Percentiles rank a stretch among this genome's conserved stretches.
These are phyloP conservation scores for Zygoascus hellenicus DNA, from an alignment of 1,139 yeast species.

Conservation along the genomic window DNA sequence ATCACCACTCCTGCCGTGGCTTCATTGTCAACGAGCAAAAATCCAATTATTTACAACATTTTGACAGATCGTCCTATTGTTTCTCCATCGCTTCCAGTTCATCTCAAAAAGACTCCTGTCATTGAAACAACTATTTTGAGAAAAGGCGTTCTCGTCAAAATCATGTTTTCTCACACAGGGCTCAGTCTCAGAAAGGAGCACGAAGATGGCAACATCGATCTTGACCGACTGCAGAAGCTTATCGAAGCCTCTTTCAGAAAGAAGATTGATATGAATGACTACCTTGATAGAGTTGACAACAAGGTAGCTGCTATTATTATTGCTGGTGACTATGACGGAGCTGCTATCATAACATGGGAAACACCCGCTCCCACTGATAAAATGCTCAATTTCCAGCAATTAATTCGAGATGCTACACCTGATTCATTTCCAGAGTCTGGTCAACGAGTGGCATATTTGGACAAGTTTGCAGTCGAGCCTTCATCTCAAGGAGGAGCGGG, in stretches of 20 bases:
- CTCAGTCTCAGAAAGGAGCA: slow-evolving; percentile 43
- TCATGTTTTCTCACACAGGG: slow-evolving; percentile 38
- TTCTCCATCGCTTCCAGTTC: slow-evolving; percentile 83
- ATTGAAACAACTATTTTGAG: slow-evolving; percentile 74
- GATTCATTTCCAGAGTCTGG: slow-evolving; percentile 12
- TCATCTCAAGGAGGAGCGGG: slow-evolving; percentile 87
- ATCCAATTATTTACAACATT: slow-evolving; percentile 83
- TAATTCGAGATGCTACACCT: background rate
- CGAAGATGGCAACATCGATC: slow-evolving; percentile 47
- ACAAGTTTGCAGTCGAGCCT: slow-evolving; percentile 85
- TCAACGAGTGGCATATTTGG: slow-evolving; percentile 55
- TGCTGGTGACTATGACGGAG: slow-evolving; percentile 94
- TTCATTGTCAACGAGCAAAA: slow-evolving; percentile 37
- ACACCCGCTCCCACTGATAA: slow-evolving; percentile 19
- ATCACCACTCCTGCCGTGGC: slow-evolving; percentile 48
- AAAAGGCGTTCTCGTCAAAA: slow-evolving; percentile 64
- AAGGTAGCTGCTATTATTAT: slow-evolving; percentile 70
- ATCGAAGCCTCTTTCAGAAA: slow-evolving; percentile 79
- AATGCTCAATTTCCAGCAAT: slow-evolving; percentile 4
- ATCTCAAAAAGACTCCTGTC: slow-evolving; percentile 49
- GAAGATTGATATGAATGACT: slow-evolving; percentile 55
- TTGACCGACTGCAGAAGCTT: slow-evolving; percentile 50
- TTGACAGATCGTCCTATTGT: slow-evolving; percentile 89
- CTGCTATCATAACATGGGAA: slow-evolving; percentile 87
- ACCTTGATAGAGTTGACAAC: slow-evolving; percentile 57